Base-by-base conservation (phyloP, 2,329 filamentous ascomycete species). In the Talaromyces pinophilus region DNA sequence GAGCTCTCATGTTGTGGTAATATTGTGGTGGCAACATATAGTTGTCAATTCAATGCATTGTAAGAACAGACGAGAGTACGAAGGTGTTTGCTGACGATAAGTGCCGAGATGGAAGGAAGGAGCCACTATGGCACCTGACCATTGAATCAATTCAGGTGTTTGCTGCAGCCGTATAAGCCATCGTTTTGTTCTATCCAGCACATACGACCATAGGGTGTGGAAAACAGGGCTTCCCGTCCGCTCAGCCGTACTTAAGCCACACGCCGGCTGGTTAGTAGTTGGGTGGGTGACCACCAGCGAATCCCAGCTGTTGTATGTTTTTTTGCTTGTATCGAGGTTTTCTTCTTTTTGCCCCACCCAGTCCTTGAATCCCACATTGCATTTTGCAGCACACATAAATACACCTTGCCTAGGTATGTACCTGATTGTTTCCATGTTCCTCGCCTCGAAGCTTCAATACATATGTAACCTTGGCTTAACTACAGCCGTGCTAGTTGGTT, bases 231-330 rank as follows among this genome's bases (percentile, higher is more conserved):
- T 69, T 68, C 68, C 67, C 63, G 63, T 68, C 66, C 60, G 66
- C 67, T 69, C 68, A 69, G 68, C 63, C 66, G 54, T 69, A 69
- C 67, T 69, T 69, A 68, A 69, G 66, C 67, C 67, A 64, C 65
- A 69, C 76, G 78, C 78, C 78, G 78, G 78, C 72, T 72, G 76
- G 78, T 79, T 81, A 80, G 78, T 81, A 81, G 78, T 80, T 79
- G 76, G 78, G 78, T 80, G 79, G 78, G 78, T 80, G 78, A 81
- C 79, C 79, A 80, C 78, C 76, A 79, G 78, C 77, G 78, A 81
- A 80, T 80, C 77, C 77, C 75, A 72, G 73, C 78, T 80, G 78
- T 80, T 78, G 77, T 77, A 79, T 77, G 76, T 80, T 76, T 44
- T 50, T 50, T 28, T 50, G 22, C 19, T n/a, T 77, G 2, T 52